phyloP scores from a whole-genome alignment of 768 basidiomycete genomes.

The Rhodotorula taiwanensis region DNA sequence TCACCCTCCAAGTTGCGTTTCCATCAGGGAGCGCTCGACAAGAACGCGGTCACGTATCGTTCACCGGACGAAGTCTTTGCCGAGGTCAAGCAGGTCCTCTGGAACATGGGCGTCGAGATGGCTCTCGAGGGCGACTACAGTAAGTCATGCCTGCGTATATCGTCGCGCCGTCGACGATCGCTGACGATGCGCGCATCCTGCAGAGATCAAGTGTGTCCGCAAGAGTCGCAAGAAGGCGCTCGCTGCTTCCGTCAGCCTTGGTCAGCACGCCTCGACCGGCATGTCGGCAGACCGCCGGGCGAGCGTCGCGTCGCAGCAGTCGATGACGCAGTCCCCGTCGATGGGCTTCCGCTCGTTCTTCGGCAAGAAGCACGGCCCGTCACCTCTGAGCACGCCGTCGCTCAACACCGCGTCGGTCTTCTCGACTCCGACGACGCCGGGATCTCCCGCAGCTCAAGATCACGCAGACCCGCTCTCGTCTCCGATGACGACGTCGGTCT shows the following conservation, averaged over 20 bases:
- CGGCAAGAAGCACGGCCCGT: slow-evolving; percentile 4
- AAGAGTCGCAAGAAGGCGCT: slow-evolving; percentile 32
- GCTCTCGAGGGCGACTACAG: slow-evolving; percentile 84
- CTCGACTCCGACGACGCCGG: not conserved
- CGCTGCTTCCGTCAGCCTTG: slow-evolving; percentile 2
- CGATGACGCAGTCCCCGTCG: slow-evolving; percentile 33
- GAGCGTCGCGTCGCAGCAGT: slow-evolving; percentile 9
- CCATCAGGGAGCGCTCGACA: slow-evolving; percentile 89
- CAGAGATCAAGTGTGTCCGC: slow-evolving; percentile 38
- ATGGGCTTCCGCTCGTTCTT: slow-evolving; percentile 34
- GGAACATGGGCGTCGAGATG: slow-evolving; percentile 84
- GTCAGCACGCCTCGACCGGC: not conserved
- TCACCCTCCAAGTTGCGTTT: slow-evolving; percentile 57
- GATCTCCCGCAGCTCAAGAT: slow-evolving; percentile 5
- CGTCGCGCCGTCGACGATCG: too few species aligned
- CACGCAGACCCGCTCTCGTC: slow-evolving; percentile 21
- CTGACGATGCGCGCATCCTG: too few species aligned
- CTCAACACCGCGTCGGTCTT: slow-evolving; percentile 1
- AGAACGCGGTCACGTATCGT: slow-evolving; percentile 74
- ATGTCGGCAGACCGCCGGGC: slow-evolving; percentile 41
- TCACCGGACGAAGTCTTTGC: slow-evolving; percentile 80
- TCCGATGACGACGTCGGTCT: slow-evolving; percentile 24
- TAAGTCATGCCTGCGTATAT: slow-evolving; percentile 17
- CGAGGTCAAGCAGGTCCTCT: slow-evolving; percentile 70
- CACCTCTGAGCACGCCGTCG: slow-evolving; percentile 2